Base-by-base conservation (phyloP, 192 early-diverging fungal genomes). In the Coemansia sp. region DNA sequence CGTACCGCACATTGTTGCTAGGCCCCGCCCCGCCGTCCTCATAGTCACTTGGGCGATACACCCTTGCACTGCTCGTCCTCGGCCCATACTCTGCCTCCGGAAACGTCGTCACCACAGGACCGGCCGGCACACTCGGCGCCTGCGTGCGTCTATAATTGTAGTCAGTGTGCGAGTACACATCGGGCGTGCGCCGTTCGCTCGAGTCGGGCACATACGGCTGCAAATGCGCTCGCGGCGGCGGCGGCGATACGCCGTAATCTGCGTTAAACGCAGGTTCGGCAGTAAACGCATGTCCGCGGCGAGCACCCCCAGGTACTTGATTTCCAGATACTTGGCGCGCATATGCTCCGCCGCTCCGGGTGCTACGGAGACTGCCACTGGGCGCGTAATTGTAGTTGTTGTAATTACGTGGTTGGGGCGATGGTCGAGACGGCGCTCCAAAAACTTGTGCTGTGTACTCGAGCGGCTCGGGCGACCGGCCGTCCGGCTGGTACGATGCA, bases 361-460 rank as follows among this genome's bases (percentile, higher is more conserved):
- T 79, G 67, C 64, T 79, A 24, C 76, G 66, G 50, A 79, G 64
- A 29, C 76, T 79, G 47, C 76, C 76, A 48, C 41, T 73, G 8
- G 55, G 37, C 51, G 11, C 35, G 10, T 68, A 57, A 29, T 60
- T 56, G 59, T 66, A 66, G 59, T 32, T 26, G 60, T 53, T 22
- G 56, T 43, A 54, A 65, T 37, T 45, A 50, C 50, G 54, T 23
- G 66, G 54, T 49, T 37, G 49, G 4, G 49, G 23, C 41, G 49
- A 57, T 57, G 48, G 54, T 9, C 54, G 58, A 47, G 24, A 18
- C 48, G 24, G 61, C 57, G 20, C 57, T 20, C 18, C 54, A 41
- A 59, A 67, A 0, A 37, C 57, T 2, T 57, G 57, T n/a, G 66
- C 52, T 4, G 59, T 56, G 54, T 68, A 68, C 27, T 68, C 66